Evolutionary conservation across 2,329 filamentous ascomycete species (phyloP).

Genomic region (Akanthomyces uredinophilus): DNA sequence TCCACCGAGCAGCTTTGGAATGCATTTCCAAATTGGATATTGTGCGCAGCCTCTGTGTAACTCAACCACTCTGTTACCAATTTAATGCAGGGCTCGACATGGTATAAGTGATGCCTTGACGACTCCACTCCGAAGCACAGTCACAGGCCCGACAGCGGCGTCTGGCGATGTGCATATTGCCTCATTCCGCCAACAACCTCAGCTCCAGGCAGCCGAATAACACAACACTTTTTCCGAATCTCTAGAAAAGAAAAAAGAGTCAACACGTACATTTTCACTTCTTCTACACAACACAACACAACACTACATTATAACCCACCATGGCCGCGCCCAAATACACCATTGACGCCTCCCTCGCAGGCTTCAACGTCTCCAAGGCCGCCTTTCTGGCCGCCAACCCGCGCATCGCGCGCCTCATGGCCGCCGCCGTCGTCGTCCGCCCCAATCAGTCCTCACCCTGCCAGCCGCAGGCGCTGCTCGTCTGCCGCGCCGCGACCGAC

Average conservation of each 20-base stretch:
- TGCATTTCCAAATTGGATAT: constrained; percentile 13
- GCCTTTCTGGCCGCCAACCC: constrained; percentile 17
- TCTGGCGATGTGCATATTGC: background rate
- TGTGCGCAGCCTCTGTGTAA: background rate
- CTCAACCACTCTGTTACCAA: too few relatives aligned
- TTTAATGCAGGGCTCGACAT: background rate
- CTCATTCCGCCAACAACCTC: constrained; percentile 19
- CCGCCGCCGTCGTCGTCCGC: constrained; percentile 20
- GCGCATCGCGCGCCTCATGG: constrained; percentile 19
- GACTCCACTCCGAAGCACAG: background rate
- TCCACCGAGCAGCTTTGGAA: background rate
- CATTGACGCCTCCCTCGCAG: constrained; percentile 14
- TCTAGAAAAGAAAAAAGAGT: too few relatives aligned
- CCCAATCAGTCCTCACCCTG: background rate
- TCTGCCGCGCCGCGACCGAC: constrained; percentile 19
- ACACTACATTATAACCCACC: background rate
- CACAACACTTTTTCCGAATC: background rate
- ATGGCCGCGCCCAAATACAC: constrained; percentile 13
- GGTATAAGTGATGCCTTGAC: background rate
- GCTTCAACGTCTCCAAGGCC: constrained; percentile 10
- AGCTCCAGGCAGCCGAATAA: constrained; percentile 4
- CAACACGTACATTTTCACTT: background rate
- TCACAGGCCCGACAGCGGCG: background rate
- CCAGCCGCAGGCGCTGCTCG: constrained; percentile 1
- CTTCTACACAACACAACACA: too few relatives aligned